These are phyloP conservation scores for Byssochlamys sp. DNA, from an alignment of 2,329 filamentous ascomycete species.

Conservation along the genomic window DNA sequence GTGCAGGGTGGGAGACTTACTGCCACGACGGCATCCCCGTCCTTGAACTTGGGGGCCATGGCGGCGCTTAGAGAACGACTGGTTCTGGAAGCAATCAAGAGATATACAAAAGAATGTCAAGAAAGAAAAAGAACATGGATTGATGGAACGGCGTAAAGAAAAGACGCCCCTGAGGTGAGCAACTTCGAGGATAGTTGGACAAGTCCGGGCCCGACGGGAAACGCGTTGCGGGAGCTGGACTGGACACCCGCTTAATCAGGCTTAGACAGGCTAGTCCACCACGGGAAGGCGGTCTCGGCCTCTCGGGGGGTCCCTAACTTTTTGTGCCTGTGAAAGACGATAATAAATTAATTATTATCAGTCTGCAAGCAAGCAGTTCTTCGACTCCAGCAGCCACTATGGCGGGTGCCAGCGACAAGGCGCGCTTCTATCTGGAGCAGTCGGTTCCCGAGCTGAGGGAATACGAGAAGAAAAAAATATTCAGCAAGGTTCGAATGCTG, in stretches of 20 bases:
- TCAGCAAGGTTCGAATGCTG: conserved; percentile 54
- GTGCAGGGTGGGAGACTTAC: conserved; percentile 32
- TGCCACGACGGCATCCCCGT: conserved; percentile 53
- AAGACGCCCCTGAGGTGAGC: not conserved
- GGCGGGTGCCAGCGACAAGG: conserved; percentile 83
- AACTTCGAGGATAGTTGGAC: not conserved
- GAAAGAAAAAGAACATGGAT: conserved; percentile 8
- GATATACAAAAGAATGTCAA: conserved; percentile 7
- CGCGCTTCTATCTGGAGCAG: conserved; percentile 87
- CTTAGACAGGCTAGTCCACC: conserved; percentile 1
- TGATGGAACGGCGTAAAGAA: not conserved
- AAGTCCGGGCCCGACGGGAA: not conserved
- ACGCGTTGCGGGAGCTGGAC: conserved; percentile 11
- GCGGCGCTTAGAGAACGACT: conserved; percentile 18
- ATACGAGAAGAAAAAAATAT: conserved; percentile 84
- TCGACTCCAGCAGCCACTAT: conserved; percentile 40
- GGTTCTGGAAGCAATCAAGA: conserved; percentile 5
- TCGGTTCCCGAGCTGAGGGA: conserved; percentile 85
- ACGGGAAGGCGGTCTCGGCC: not conserved
- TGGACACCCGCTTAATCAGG: conserved; percentile 11
- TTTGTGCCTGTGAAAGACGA: conserved; percentile 13
- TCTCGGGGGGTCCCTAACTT: conserved; percentile 23
- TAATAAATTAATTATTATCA: not conserved
- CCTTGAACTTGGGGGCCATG: conserved; percentile 55
- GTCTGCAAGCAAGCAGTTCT: conserved; percentile 2